phyloP scores from a whole-genome alignment of 768 basidiomycete species.

The Sarcodon aspratus region DNA sequence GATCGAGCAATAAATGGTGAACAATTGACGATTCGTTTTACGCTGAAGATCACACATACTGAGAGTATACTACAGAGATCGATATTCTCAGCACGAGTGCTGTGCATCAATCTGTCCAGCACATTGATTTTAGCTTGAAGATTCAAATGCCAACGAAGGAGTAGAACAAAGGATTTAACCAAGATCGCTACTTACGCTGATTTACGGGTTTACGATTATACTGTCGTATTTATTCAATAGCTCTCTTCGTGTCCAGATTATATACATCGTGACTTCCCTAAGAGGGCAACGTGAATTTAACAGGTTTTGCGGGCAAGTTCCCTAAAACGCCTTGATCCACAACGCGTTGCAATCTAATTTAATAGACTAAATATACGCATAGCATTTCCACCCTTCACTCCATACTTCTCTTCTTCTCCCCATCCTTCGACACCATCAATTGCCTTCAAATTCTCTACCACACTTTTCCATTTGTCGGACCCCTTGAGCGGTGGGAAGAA shows the following conservation, averaged over 20 bases:
- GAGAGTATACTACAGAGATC: slow-evolving; percentile 24
- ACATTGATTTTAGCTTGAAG: slow-evolving; percentile 96
- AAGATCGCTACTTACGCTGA: no score
- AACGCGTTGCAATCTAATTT: no score
- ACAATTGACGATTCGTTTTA: slow-evolving; percentile 10
- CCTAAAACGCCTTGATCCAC: no score
- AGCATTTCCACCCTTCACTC: slow-evolving; percentile 66
- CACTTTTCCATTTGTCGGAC: slow-evolving; percentile 72
- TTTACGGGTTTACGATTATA: no score
- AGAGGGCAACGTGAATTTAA: no score
- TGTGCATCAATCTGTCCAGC: slow-evolving; percentile 86
- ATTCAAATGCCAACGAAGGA: slow-evolving; percentile 54
- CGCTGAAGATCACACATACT: neutral
- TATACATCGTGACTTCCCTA: no score
- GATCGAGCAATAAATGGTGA: slow-evolving; percentile 75
- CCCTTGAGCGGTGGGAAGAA: slow-evolving; percentile 77
- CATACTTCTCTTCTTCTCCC: slow-evolving; percentile 43
- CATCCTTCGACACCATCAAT: slow-evolving; percentile 59
- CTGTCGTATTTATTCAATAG: no score
- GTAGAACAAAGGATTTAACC: neutral
- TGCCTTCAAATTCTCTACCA: slow-evolving; percentile 76
- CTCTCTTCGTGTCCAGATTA: no score
- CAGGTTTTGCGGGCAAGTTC: no score
- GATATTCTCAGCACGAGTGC: slow-evolving; percentile 90
- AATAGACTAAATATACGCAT: slow-evolving; percentile 46